Evolutionary conservation across 78 protist genomes (phyloP).

Genomic region (Fonticula alba): DNA sequence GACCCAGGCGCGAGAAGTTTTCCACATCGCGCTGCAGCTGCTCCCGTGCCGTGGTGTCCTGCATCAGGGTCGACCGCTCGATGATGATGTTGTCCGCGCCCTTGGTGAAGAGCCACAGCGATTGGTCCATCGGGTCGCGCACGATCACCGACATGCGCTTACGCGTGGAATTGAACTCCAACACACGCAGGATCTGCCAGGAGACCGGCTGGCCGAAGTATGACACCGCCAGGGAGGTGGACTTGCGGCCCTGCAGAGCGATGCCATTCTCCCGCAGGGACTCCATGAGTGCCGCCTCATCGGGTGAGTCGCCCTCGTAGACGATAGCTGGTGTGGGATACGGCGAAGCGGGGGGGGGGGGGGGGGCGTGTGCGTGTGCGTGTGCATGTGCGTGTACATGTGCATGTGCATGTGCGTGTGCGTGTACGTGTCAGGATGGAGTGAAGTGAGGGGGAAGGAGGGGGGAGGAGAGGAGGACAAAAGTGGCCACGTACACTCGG

Average conservation of each 20-base stretch:
- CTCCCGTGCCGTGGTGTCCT: neutral
- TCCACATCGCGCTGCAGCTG: neutral
- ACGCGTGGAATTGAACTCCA: conserved; percentile 31
- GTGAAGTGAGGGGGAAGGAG: neutral
- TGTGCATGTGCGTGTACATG: too few species aligned
- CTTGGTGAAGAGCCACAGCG: conserved; percentile 28
- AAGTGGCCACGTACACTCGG: too few species aligned
- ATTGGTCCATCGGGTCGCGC: conserved; percentile 15
- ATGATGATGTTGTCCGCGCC: conserved; percentile 69
- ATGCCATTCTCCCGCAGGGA: neutral
- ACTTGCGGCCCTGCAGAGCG: too few species aligned
- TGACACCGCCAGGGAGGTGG: too few species aligned
- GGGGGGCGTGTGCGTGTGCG: neutral
- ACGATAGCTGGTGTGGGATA: neutral
- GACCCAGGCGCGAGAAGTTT: neutral
- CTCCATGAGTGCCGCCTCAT: conserved; percentile 55
- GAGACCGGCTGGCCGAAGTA: too few species aligned
- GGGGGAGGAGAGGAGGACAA: neutral
- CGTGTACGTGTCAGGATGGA: neutral
- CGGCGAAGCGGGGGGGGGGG: neutral
- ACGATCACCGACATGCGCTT: conserved; percentile 54
- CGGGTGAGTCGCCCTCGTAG: conserved; percentile 48
- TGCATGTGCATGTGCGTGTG: neutral
- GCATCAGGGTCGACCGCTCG: neutral
- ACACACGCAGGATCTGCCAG: conserved; percentile 4